phyloP scores from a whole-genome alignment of 163 green algal genomes.

The Chlamydomonas reinhardtii region DNA sequence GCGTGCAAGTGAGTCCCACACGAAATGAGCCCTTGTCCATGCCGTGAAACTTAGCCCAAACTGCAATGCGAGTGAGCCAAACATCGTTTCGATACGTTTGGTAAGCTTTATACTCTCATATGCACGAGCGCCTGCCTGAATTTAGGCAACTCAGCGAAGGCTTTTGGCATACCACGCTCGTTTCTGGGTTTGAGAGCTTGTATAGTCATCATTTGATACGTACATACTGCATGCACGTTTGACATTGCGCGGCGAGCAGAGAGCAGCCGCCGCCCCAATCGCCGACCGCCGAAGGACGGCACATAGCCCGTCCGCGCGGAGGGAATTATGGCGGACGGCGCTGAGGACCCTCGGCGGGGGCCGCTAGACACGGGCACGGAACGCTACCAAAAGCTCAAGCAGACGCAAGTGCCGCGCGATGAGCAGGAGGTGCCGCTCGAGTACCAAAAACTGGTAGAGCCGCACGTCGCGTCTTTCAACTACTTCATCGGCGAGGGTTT shows the following conservation, averaged over 20 bases:
- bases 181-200: too few relatives aligned
- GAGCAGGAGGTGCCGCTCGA: conserved; percentile 51
- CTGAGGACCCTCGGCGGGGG: not conserved
- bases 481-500: conserved; percentile 93
- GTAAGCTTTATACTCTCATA: too few relatives aligned
- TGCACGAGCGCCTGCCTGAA: not conserved
- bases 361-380: not conserved
- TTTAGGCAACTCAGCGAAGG: not conserved
- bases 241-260: not conserved
- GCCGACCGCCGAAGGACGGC: too few relatives aligned
- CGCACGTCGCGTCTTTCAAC: conserved; percentile 95
- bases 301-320: too few relatives aligned
- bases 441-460: conserved; percentile 79
- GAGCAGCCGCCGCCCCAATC: conserved; percentile 16
- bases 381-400: conserved; percentile 25
- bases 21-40: too few relatives aligned
- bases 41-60: not conserved
- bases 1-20: too few relatives aligned
- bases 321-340: too few relatives aligned
- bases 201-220: too few relatives aligned
- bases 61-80: not conserved
- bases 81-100: too few relatives aligned
- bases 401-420: not conserved
- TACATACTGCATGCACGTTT: not conserved
- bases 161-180: too few relatives aligned